phyloP scores from a whole-genome alignment of 345 rosid genomes.

The Bruguiera sexangula region DNA sequence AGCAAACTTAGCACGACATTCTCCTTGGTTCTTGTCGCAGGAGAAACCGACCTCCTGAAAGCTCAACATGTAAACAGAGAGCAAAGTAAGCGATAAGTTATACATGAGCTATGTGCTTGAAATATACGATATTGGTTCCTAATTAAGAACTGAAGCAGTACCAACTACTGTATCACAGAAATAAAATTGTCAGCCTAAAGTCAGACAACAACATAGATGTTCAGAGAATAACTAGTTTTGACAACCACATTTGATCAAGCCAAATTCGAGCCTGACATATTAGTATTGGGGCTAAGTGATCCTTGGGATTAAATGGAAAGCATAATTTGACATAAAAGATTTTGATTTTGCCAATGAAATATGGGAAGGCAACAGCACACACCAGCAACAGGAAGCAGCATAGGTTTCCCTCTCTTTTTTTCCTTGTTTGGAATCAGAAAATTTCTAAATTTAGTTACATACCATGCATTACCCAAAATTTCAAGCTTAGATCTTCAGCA shows the following conservation, averaged over 20 bases:
- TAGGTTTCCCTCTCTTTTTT: no score
- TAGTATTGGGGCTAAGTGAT: neutral
- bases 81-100: slow-evolving; percentile 2
- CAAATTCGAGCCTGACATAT: neutral
- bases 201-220: neutral
- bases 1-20: slow-evolving; percentile 86
- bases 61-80: slow-evolving; percentile 14
- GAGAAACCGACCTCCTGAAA: slow-evolving; percentile 87
- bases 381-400: neutral
- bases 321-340: neutral
- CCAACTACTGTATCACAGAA: neutral
- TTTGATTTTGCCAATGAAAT: neutral
- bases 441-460: no score
- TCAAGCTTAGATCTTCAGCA: neutral
- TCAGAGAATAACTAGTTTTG: neutral
- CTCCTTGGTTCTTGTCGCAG: slow-evolving; percentile 87
- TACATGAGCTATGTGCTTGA: neutral
- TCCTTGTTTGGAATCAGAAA: no score
- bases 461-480: neutral
- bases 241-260: no score
- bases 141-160: neutral
- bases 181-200: slow-evolving; percentile 1
- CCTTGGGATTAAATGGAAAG: neutral
- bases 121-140: neutral
- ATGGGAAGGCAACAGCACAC: neutral